A percentile compares a stretch with the other conserved stretches of the same genome.
phyloP scores from a whole-genome alignment of 208 protist genomes.

The Crithidia expoeki region DNA sequence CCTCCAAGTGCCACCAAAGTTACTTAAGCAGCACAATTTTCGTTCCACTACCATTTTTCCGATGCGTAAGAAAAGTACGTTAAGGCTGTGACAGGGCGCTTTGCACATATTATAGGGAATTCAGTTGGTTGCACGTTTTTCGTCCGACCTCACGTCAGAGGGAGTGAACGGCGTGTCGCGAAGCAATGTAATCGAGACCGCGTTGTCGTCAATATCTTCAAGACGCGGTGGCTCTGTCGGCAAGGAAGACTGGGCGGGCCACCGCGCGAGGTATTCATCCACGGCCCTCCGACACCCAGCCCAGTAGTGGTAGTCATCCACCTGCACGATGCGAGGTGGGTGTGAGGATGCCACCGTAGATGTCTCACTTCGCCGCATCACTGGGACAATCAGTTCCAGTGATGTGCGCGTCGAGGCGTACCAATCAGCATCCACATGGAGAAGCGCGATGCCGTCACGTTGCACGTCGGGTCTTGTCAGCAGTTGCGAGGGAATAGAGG shows the following conservation, averaged over 20 bases:
- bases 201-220: constrained; percentile 61
- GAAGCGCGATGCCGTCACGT: constrained; percentile 46
- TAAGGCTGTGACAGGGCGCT: no score
- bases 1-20: no score
- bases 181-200: constrained; percentile 51
- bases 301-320: constrained; percentile 90
- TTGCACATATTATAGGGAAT: no score
- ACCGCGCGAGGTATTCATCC: constrained; percentile 47
- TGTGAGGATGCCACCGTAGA: not conserved
- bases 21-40: no score
- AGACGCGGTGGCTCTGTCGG: constrained; percentile 5
- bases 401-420: constrained; percentile 68
- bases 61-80: no score
- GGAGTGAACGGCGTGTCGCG: constrained; percentile 7
- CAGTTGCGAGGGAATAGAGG: constrained; percentile 53
- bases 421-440: constrained; percentile 85
- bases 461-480: constrained; percentile 28
- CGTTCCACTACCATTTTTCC: no score
- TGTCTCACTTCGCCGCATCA: constrained; percentile 22
- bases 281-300: constrained; percentile 59
- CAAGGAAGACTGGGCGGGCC: not conserved
- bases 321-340: constrained; percentile 54
- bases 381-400: constrained; percentile 47
- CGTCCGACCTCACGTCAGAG: no score
- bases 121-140: no score